Evolutionary conservation across 2,329 filamentous ascomycete species (phyloP).

Genomic region (Albifimbria verrucaria): DNA sequence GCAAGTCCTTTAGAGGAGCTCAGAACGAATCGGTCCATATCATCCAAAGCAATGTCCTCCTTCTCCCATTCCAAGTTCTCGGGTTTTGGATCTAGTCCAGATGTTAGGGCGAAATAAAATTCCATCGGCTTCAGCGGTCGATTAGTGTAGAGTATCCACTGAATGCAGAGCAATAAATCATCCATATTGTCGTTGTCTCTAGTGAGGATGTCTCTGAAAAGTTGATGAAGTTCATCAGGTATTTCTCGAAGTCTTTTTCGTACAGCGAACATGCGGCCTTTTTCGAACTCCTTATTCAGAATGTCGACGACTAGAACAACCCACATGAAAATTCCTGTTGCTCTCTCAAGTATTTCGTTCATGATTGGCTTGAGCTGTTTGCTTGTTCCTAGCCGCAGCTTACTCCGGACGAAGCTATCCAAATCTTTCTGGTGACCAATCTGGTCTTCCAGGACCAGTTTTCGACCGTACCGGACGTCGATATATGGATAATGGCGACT

Average conservation of each 20-base stretch:
- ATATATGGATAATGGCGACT: conserved; percentile 38
- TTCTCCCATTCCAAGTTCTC: too few species aligned
- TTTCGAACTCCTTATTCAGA: background rate
- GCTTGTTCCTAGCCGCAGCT: background rate
- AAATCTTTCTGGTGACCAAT: conserved; percentile 16
- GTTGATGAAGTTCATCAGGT: background rate
- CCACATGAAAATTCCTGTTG: background rate
- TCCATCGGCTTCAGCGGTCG: background rate
- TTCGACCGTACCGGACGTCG: background rate
- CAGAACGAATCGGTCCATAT: background rate
- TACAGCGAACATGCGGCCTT: background rate
- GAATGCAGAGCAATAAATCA: background rate
- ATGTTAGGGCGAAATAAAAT: background rate
- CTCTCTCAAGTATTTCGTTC: background rate
- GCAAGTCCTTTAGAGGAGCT: background rate
- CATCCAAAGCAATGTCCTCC: background rate
- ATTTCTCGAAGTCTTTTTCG: background rate
- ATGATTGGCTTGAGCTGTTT: background rate
- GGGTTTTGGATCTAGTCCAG: background rate
- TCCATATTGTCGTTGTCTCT: background rate
- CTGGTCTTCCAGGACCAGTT: conserved; percentile 16
- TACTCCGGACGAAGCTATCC: conserved; percentile 4
- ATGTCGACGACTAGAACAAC: background rate
- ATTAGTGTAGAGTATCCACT: background rate
- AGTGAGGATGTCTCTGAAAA: background rate